These are phyloP conservation scores for Mycena chlorophos DNA, from an alignment of 768 basidiomycete species.

Conservation along the genomic window DNA sequence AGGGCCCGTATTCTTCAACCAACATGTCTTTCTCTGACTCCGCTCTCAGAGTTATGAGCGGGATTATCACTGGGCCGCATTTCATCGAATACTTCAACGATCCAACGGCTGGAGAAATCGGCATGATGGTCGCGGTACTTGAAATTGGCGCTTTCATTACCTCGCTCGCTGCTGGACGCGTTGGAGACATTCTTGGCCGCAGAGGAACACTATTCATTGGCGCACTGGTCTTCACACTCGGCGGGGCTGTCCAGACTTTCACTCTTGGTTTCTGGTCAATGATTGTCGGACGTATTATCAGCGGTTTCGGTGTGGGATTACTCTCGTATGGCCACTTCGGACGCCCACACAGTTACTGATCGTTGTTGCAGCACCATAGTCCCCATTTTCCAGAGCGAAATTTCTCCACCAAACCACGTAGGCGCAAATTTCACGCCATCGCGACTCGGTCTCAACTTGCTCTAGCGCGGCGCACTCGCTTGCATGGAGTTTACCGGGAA, in stretches of 20 bases:
- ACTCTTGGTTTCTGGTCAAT: slow-evolving; percentile 77
- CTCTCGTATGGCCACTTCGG: slow-evolving; percentile 62
- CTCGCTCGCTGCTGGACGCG: slow-evolving; percentile 82
- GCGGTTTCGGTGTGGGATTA: slow-evolving; percentile 89
- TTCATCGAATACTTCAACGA: slow-evolving; percentile 81
- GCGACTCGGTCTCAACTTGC: background rate
- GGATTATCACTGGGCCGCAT: slow-evolving; percentile 86
- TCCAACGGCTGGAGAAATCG: slow-evolving; percentile 71
- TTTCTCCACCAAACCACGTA: slow-evolving; percentile 89
- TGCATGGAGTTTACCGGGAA: slow-evolving; percentile 97
- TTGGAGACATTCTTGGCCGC: slow-evolving; percentile 86
- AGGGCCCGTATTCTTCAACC: slow-evolving; percentile 45
- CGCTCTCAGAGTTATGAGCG: slow-evolving; percentile 74
- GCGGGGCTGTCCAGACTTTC: slow-evolving; percentile 84
- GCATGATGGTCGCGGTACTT: slow-evolving; percentile 95
- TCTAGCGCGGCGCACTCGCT: slow-evolving; percentile 85
- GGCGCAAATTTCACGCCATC: slow-evolving; percentile 23
- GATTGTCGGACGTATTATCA: slow-evolving; percentile 79
- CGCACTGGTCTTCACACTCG: slow-evolving; percentile 80
- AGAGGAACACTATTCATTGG: slow-evolving; percentile 83
- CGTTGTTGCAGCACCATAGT: slow-evolving; percentile 75
- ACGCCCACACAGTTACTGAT: background rate
- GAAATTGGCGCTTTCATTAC: slow-evolving; percentile 93
- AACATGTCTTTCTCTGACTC: slow-evolving; percentile 8
- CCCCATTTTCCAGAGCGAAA: slow-evolving; percentile 94